phyloP scores from a whole-genome alignment of 305 asterid species.

The Fraxinus nigra region DNA sequence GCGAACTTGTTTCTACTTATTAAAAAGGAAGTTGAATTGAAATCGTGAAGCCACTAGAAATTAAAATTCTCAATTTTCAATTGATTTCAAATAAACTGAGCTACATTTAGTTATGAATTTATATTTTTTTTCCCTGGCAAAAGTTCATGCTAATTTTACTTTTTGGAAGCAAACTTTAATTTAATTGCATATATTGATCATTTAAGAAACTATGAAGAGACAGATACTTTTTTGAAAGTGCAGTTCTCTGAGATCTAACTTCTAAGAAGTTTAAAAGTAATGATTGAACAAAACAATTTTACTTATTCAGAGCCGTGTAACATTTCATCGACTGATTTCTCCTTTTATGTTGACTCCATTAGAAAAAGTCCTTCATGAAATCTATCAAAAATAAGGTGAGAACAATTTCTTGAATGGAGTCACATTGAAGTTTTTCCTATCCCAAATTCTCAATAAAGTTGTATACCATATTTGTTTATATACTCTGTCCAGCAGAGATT shows the following conservation, averaged over 20 bases:
- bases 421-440: background rate
- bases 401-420: background rate
- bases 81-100: background rate
- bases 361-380: background rate
- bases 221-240: background rate
- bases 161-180: background rate
- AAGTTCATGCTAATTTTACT: background rate
- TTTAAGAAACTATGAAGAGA: background rate
- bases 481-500: background rate
- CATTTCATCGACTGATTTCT: background rate
- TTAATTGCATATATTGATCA: background rate
- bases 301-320: background rate
- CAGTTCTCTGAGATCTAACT: background rate
- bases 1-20: background rate
- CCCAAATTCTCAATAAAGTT: background rate
- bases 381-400: background rate
- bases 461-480: background rate
- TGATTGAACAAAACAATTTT: background rate
- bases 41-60: background rate
- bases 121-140: background rate
- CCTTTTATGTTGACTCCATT: background rate
- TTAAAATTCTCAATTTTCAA: background rate
- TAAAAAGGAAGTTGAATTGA: background rate
- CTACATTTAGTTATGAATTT: background rate
- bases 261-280: background rate